Percentiles rank a stretch among this genome's conserved stretches.
Conservation (phyloP, 148 eudicot species). For the Chenopodium suecicum region DNA sequence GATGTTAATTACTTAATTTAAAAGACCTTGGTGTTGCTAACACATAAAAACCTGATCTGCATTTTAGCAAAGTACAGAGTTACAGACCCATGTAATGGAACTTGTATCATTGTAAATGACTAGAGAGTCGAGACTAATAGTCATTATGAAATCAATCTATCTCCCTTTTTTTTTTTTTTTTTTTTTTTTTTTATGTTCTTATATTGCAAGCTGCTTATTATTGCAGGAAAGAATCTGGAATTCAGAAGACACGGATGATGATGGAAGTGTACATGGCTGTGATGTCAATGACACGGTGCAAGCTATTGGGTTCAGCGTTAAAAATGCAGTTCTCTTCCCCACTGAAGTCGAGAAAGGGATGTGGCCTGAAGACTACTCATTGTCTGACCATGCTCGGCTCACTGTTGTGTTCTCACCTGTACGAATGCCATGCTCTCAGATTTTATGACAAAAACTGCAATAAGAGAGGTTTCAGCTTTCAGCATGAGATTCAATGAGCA, state of each 20-base stretch:
- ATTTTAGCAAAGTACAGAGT: not conserved
- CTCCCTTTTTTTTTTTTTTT: not conserved
- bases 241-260: constrained; percentile 36
- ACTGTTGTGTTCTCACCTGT: constrained; percentile 94
- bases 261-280: constrained; percentile 32
- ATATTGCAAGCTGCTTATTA: constrained; percentile 13
- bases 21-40: not conserved
- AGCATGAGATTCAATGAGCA: constrained; percentile 10
- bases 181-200: not conserved
- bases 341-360: constrained; percentile 93
- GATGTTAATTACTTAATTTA: not conserved
- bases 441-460: constrained; percentile 29
- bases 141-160: not conserved
- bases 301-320: constrained; percentile 84
- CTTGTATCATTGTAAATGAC: not conserved
- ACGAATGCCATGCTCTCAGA: constrained; percentile 77
- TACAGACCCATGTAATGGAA: not conserved
- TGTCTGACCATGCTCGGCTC: constrained; percentile 97
- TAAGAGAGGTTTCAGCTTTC: constrained; percentile 4
- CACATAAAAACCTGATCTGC: not conserved
- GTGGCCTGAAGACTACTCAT: constrained; percentile 97
- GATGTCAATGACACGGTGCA: constrained; percentile 50
- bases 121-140: not conserved
- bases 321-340: constrained; percentile 90
- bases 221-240: constrained; percentile 86